A percentile compares a stretch with the other conserved stretches of the same genome.
Conservation (phyloP, 2,329 filamentous ascomycete genomes). For the Cordyceps militaris region DNA sequence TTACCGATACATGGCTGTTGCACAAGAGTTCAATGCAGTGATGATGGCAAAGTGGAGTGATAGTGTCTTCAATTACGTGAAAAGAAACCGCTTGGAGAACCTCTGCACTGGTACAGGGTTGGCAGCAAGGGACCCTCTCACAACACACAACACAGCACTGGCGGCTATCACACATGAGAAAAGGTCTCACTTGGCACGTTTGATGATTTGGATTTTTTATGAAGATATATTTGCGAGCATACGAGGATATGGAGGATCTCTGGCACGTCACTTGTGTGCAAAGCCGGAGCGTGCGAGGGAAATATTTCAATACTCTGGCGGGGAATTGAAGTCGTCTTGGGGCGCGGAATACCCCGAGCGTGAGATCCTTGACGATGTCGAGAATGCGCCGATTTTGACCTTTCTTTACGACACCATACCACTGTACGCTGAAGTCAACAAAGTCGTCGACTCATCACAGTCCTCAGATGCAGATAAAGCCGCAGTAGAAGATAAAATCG, state of each 20-base stretch:
- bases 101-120: not conserved
- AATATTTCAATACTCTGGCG: slow-evolving; percentile 1
- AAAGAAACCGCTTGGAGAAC: not conserved
- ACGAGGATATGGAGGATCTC: not conserved
- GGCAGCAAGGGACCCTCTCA: not conserved
- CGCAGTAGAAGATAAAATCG: not conserved
- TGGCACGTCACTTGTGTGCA: not conserved
- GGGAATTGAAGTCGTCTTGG: slow-evolving; percentile 5
- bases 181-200: not conserved
- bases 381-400: slow-evolving; percentile 1
- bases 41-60: not conserved
- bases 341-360: slow-evolving; percentile 2
- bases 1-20: slow-evolving; percentile 1
- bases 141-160: no score
- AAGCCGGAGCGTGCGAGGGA: not conserved
- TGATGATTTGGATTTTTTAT: slow-evolving; percentile 8
- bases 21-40: not conserved
- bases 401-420: slow-evolving; percentile 4
- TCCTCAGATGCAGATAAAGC: not conserved
- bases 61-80: not conserved
- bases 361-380: slow-evolving; percentile 3
- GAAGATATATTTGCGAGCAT: slow-evolving; percentile 3
- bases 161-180: not conserved
- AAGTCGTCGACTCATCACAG: not conserved
- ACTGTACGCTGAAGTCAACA: slow-evolving; percentile 2